A percentile compares a stretch with the other conserved stretches of the same genome.
Conservation (phyloP, 805 yeast species). For the Yarrowia yakushimensis region DNA sequence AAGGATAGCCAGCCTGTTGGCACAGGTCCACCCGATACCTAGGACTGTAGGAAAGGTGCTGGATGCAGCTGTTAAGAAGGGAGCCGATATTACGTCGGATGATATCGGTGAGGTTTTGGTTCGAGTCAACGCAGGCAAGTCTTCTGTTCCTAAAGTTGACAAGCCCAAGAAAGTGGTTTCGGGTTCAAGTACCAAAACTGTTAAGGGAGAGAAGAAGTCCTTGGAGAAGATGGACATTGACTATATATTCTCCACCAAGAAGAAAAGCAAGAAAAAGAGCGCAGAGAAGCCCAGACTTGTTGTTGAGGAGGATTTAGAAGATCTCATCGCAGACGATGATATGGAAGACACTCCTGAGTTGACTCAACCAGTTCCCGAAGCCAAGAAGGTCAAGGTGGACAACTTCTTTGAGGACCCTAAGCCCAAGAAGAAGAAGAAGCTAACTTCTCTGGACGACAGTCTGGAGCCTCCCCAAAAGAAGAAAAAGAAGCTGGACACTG, state of each 20-base stretch:
- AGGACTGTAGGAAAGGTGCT: slow-evolving; percentile 7
- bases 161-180: background rate
- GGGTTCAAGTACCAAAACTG: background rate
- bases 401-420: slow-evolving; percentile 21
- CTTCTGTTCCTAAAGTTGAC: background rate
- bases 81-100: background rate
- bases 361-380: background rate
- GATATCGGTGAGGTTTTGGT: slow-evolving; percentile 33
- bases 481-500: slow-evolving; percentile 28
- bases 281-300: background rate
- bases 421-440: slow-evolving; percentile 24
- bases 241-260: background rate
- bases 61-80: background rate
- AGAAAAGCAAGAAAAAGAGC: background rate
- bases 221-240: background rate
- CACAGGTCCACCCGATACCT: slow-evolving; percentile 6
- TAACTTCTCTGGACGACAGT: slow-evolving; percentile 1
- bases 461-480: slow-evolving; percentile 27
- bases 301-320: background rate
- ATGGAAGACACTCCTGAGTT: background rate
- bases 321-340: background rate
- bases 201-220: background rate
- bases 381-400: background rate
- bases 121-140: slow-evolving; percentile 3
- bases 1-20: slow-evolving; percentile 40